Percentiles rank a stretch among this genome's conserved stretches.
These are phyloP conservation scores for Clarireedia hainanense DNA, from an alignment of 2,329 filamentous ascomycete species.

Conservation along the genomic window DNA sequence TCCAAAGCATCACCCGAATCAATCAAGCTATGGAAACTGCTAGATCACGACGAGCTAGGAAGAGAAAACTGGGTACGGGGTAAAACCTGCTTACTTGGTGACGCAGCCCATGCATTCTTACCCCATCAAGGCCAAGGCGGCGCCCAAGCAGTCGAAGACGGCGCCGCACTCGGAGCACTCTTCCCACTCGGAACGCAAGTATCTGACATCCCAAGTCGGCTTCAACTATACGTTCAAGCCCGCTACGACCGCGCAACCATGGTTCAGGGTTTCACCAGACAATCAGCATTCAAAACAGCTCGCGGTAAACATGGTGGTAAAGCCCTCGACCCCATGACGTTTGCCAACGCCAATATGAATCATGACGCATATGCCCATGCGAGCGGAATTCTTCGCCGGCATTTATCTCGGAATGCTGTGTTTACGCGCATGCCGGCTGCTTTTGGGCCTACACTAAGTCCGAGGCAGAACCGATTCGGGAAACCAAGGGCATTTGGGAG, in stretches of 20 bases:
- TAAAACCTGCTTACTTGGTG: slow-evolving; percentile 51
- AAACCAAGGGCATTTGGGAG: neutral
- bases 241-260: slow-evolving; percentile 48
- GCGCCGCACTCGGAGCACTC: slow-evolving; percentile 48
- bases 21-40: slow-evolving; percentile 49
- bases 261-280: slow-evolving; percentile 51
- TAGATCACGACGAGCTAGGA: slow-evolving; percentile 36
- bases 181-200: slow-evolving; percentile 39
- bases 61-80: slow-evolving; percentile 41
- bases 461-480: slow-evolving; percentile 14
- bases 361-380: slow-evolving; percentile 45
- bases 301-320: slow-evolving; percentile 11
- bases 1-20: slow-evolving; percentile 36
- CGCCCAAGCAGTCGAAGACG: slow-evolving; percentile 60
- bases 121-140: slow-evolving; percentile 58
- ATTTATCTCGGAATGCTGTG: slow-evolving; percentile 39
- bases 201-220: slow-evolving; percentile 43
- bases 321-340: slow-evolving; percentile 35
- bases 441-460: slow-evolving; percentile 28
- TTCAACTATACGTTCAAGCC: slow-evolving; percentile 51
- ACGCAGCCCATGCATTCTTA: slow-evolving; percentile 61
- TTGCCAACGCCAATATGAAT: slow-evolving; percentile 36
- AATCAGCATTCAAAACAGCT: slow-evolving; percentile 18
- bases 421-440: slow-evolving; percentile 36
- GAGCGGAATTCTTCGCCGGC: slow-evolving; percentile 31